phyloP scores from a whole-genome alignment of 2,329 filamentous ascomycete species.

The Trichoderma harzianum region DNA sequence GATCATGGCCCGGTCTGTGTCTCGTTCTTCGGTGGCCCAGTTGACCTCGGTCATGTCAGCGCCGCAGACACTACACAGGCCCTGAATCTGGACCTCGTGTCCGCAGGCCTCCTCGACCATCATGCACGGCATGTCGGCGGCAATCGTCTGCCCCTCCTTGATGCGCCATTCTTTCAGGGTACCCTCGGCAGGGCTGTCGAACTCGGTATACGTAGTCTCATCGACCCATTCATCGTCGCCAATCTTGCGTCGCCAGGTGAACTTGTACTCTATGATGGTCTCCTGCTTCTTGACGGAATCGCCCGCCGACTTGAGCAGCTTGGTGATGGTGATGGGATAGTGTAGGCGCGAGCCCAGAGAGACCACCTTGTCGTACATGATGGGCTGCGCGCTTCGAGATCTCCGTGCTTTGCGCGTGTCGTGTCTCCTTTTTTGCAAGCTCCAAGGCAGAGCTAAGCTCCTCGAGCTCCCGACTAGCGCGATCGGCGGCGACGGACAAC shows the following conservation, averaged over 20 bases:
- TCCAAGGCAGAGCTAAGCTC: neutral
- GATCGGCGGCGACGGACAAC: neutral
- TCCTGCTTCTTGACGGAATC: slow-evolving; percentile 74
- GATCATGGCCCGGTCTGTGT: slow-evolving; percentile 84
- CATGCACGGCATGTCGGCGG: slow-evolving; percentile 56
- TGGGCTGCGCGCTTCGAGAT: slow-evolving; percentile 7
- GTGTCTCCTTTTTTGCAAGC: neutral
- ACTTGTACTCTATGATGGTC: slow-evolving; percentile 81
- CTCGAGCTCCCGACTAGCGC: slow-evolving; percentile 9
- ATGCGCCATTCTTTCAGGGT: slow-evolving; percentile 75
- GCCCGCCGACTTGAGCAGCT: slow-evolving; percentile 72
- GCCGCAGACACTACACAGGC: slow-evolving; percentile 87
- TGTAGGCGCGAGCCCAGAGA: slow-evolving; percentile 63
- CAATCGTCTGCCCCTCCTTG: slow-evolving; percentile 61
- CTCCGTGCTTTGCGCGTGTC: slow-evolving; percentile 9
- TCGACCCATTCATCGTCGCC: slow-evolving; percentile 61
- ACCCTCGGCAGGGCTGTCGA: slow-evolving; percentile 81
- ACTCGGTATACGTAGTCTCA: slow-evolving; percentile 69
- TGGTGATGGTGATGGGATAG: slow-evolving; percentile 91
- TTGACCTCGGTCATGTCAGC: slow-evolving; percentile 92
- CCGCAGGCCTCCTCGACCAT: slow-evolving; percentile 88
- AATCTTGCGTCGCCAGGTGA: slow-evolving; percentile 73
- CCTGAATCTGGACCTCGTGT: slow-evolving; percentile 87
- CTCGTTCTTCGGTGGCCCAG: slow-evolving; percentile 75
- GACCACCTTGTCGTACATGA: slow-evolving; percentile 43